Evolutionary conservation across 2,329 filamentous ascomycete genomes (phyloP).

Genomic region (Neofusicoccum umdonicola): DNA sequence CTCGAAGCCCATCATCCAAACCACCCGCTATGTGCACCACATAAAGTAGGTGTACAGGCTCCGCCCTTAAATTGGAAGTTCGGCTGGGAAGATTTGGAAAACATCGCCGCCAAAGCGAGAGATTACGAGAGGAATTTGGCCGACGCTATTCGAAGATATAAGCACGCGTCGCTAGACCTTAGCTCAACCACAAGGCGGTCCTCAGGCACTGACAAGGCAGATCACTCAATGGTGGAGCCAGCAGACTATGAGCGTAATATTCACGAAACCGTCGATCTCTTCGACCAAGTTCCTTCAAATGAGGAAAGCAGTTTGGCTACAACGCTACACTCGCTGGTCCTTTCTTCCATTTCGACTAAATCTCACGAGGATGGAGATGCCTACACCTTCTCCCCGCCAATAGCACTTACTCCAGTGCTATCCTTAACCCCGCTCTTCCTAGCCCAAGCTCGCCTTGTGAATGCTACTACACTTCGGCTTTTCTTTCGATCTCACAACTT

Average conservation of each 20-base stretch:
- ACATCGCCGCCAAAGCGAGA: slow-evolving; percentile 60
- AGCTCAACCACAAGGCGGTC: background rate
- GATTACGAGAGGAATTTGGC: slow-evolving; percentile 48
- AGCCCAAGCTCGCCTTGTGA: slow-evolving; percentile 73
- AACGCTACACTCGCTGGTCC: slow-evolving; percentile 15
- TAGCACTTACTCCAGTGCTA: slow-evolving; percentile 59
- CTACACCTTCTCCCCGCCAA: slow-evolving; percentile 50
- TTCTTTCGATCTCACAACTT: slow-evolving; percentile 75
- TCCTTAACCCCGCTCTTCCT: slow-evolving; percentile 74
- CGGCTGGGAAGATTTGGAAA: slow-evolving; percentile 66
- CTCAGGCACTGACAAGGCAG: slow-evolving; percentile 22
- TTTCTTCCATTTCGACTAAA: slow-evolving; percentile 4
- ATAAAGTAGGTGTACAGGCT: slow-evolving; percentile 50
- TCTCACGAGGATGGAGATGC: background rate
- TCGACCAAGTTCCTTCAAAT: background rate
- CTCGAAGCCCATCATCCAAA: slow-evolving; percentile 67
- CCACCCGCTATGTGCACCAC: slow-evolving; percentile 63
- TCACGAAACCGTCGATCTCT: slow-evolving; percentile 6
- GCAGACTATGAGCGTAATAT: background rate
- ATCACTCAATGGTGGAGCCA: slow-evolving; percentile 16
- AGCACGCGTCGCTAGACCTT: background rate
- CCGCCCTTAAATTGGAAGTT: slow-evolving; percentile 67
- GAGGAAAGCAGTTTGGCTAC: slow-evolving; percentile 1
- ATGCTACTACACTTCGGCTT: slow-evolving; percentile 70
- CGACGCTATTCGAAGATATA: slow-evolving; percentile 30